A percentile compares a stretch with the other conserved stretches of the same genome.
phyloP scores from a whole-genome alignment of 441 rosid species.

The Rhodomyrtus psidioides region DNA sequence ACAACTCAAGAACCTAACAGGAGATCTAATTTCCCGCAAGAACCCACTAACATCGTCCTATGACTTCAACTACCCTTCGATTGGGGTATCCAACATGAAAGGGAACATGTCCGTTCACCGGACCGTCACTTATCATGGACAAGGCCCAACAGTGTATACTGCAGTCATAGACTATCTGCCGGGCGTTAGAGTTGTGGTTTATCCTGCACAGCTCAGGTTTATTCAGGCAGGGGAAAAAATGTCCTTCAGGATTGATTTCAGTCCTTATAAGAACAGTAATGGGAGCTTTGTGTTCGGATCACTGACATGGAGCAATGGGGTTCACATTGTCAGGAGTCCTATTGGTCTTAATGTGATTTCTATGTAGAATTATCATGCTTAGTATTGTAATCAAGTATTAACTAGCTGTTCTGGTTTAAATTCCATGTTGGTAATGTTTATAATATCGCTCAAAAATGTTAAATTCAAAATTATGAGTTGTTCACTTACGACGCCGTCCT shows the following conservation, averaged over 20 bases:
- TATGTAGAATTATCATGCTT: not conserved
- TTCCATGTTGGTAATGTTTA: not conserved
- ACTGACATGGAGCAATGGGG: conserved; percentile 39
- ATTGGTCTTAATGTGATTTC: conserved; percentile 29
- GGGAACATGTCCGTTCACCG: conserved; percentile 27
- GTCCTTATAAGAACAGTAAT: conserved; percentile 20
- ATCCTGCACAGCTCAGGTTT: conserved; percentile 32
- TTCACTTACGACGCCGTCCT: not conserved
- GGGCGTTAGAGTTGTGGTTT: conserved; percentile 25
- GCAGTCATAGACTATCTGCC: conserved; percentile 19
- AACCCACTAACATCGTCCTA: conserved; percentile 13
- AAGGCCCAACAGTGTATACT: conserved; percentile 21
- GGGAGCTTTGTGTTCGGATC: conserved; percentile 39
- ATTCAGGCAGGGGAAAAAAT: conserved; percentile 24
- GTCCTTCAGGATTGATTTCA: conserved; percentile 33
- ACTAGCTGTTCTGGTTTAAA: not conserved
- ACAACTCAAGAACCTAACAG: conserved; percentile 37
- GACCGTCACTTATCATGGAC: conserved; percentile 34
- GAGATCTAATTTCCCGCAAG: conserved; percentile 23
- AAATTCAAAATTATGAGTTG: not conserved
- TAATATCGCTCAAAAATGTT: not conserved
- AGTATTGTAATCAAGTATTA: not conserved
- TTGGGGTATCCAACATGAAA: conserved; percentile 32
- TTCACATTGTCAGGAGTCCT: conserved; percentile 34
- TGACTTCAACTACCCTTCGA: conserved; percentile 41